A percentile compares a stretch with the other conserved stretches of the same genome.
phyloP scores from a whole-genome alignment of 2,329 filamentous ascomycete genomes.

The Epichloe baconii region DNA sequence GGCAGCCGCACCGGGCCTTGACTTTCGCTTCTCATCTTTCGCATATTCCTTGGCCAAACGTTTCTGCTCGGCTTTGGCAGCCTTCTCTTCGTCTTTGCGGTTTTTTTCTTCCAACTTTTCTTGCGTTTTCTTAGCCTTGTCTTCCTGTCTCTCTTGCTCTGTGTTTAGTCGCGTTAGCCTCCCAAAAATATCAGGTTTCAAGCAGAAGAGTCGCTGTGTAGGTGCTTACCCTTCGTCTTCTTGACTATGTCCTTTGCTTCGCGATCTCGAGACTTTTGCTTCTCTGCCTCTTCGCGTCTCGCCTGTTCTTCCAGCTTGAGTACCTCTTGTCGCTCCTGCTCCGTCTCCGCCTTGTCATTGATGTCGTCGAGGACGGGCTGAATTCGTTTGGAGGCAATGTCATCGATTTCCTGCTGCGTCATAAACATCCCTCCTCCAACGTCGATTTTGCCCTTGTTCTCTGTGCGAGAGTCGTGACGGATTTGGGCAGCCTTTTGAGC shows the following conservation, averaged over 20 bases:
- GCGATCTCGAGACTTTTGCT: conserved; percentile 34
- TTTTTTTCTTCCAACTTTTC: conserved; percentile 8
- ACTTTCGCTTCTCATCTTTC: conserved; percentile 35
- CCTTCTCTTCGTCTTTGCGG: conserved; percentile 28
- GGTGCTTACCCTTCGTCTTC: conserved; percentile 43
- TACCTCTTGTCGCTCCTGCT: conserved; percentile 55
- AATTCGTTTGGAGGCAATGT: conserved; percentile 62
- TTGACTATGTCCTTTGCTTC: conserved; percentile 40
- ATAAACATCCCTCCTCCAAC: conserved; percentile 75
- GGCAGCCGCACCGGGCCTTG: conserved; percentile 14
- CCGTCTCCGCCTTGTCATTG: conserved; percentile 59
- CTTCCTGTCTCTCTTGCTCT: conserved; percentile 34
- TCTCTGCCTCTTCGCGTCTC: conserved; percentile 37
- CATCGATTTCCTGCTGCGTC: conserved; percentile 64
- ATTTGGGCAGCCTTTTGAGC: conserved; percentile 56
- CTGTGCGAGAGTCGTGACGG: conserved; percentile 47
- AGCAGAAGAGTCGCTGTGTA: too few species aligned
- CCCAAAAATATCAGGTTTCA: background rate
- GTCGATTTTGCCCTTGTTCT: conserved; percentile 43
- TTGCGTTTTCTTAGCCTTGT: conserved; percentile 15
- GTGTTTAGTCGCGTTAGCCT: conserved; percentile 7
- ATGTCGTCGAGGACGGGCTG: conserved; percentile 81
- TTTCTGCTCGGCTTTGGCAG: conserved; percentile 40
- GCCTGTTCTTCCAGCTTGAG: conserved; percentile 47
- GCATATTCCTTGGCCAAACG: conserved; percentile 12